Percentiles rank a stretch among this genome's conserved stretches.
phyloP scores from a whole-genome alignment of 2,329 filamentous ascomycete species.

The Cytospora paraplurivora region DNA sequence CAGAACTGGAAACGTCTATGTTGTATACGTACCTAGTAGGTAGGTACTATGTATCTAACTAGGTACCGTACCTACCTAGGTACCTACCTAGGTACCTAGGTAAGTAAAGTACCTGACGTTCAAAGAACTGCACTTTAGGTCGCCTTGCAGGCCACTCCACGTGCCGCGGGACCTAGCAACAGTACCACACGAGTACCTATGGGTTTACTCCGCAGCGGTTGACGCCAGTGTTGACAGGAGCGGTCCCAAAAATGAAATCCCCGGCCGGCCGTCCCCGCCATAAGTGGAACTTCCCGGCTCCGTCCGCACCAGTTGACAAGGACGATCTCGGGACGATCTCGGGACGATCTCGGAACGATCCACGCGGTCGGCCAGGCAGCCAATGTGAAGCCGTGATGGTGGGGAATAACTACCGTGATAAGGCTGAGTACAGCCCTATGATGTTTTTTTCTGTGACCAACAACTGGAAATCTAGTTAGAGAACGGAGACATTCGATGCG shows the following conservation, averaged over 20 bases:
- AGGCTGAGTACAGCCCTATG: neutral
- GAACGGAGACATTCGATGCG: neutral
- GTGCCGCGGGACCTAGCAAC: neutral
- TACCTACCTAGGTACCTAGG: neutral
- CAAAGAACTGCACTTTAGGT: conserved; percentile 12
- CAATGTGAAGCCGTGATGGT: neutral
- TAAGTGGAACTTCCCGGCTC: conserved; percentile 1
- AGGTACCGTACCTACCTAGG: neutral
- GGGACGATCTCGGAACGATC: neutral
- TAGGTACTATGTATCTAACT: too few relatives aligned
- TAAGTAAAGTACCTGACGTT: conserved; percentile 9
- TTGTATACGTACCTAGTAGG: neutral
- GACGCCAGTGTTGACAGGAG: too few relatives aligned
- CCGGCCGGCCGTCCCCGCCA: neutral
- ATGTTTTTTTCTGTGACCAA: neutral
- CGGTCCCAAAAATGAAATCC: too few relatives aligned
- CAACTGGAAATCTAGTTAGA: neutral
- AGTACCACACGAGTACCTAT: too few relatives aligned
- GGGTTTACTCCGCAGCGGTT: too few relatives aligned
- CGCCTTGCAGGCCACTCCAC: conserved; percentile 10
- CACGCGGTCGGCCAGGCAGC: neutral
- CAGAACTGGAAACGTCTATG: neutral
- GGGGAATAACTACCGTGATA: neutral
- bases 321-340: too few relatives aligned
- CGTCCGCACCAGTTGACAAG: neutral